A percentile compares a stretch with the other conserved stretches of the same genome.
phyloP scores from a whole-genome alignment of 164 flowering plant species.

The Magnolia kwangsiensis region DNA sequence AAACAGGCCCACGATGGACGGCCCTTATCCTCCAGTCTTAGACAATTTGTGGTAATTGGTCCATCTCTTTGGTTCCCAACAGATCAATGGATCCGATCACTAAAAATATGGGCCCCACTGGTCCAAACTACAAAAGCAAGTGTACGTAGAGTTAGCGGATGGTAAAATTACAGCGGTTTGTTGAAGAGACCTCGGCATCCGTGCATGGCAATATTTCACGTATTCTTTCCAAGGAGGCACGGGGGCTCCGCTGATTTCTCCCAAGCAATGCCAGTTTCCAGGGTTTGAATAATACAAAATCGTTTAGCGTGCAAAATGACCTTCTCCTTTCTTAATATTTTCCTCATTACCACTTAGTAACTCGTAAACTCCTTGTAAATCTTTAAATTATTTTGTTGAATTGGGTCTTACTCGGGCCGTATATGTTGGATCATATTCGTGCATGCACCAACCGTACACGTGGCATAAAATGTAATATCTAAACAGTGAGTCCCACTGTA shows the following conservation, averaged over 20 bases:
- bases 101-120: not conserved
- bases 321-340: not conserved
- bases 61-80: not conserved
- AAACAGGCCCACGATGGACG: too few species aligned
- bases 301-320: constrained; percentile 11
- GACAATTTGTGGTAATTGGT: too few species aligned
- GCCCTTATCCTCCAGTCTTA: too few species aligned
- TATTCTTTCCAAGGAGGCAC: constrained; percentile 59
- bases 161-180: not conserved
- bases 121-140: not conserved
- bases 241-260: constrained; percentile 81
- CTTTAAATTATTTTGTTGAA: too few species aligned
- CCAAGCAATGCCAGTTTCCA: constrained; percentile 43
- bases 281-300: constrained; percentile 6
- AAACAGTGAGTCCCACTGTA: too few species aligned
- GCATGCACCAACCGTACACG: too few species aligned
- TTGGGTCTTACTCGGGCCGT: too few species aligned
- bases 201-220: constrained; percentile 30
- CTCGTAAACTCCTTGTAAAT: too few species aligned
- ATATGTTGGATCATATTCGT: too few species aligned
- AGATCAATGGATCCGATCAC: not conserved
- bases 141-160: not conserved
- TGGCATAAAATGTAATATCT: too few species aligned
- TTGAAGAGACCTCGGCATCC: constrained; percentile 14
- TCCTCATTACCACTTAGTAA: not conserved